These are phyloP conservation scores for Danielia oregonensis DNA, from an alignment of 805 yeast genomes.

Conservation along the genomic window DNA sequence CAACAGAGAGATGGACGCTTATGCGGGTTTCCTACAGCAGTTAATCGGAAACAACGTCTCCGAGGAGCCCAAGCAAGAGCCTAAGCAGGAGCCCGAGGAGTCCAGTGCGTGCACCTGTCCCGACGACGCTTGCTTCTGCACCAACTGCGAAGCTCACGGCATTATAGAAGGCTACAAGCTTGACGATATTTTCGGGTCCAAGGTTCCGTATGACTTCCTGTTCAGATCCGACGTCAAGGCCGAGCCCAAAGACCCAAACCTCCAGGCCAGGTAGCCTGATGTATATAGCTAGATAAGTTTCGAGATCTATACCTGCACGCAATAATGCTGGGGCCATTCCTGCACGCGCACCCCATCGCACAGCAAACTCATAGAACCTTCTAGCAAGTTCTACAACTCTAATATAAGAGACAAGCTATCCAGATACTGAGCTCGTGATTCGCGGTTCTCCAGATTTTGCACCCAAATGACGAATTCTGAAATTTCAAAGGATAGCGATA, in stretches of 20 bases:
- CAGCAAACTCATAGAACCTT: conserved; percentile 3
- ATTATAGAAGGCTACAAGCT: conserved; percentile 40
- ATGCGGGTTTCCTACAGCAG: conserved; percentile 3
- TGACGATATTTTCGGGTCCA: conserved; percentile 30
- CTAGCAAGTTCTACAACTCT: conserved; percentile 3
- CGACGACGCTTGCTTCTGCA: conserved; percentile 22
- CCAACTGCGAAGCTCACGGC: conserved; percentile 43
- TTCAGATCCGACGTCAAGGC: background rate
- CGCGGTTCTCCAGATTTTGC: too few species aligned
- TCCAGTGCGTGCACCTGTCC: conserved; percentile 12
- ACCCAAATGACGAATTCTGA: too few species aligned
- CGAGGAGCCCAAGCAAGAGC: background rate
- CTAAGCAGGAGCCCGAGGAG: background rate
- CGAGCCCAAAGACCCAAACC: too few species aligned
- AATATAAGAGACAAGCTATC: background rate
- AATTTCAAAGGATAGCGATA: conserved; percentile 11
- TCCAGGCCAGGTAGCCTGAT: too few species aligned
- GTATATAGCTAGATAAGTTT: too few species aligned
- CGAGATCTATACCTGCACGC: too few species aligned
- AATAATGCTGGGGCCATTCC: too few species aligned
- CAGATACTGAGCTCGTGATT: too few species aligned
- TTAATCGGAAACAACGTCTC: conserved; percentile 4
- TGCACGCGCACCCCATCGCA: background rate
- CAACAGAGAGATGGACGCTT: conserved; percentile 4
- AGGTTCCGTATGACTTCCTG: background rate